Conservation (phyloP, 176 grass and related monocot genomes). For the Aegilops bicornis region DNA sequence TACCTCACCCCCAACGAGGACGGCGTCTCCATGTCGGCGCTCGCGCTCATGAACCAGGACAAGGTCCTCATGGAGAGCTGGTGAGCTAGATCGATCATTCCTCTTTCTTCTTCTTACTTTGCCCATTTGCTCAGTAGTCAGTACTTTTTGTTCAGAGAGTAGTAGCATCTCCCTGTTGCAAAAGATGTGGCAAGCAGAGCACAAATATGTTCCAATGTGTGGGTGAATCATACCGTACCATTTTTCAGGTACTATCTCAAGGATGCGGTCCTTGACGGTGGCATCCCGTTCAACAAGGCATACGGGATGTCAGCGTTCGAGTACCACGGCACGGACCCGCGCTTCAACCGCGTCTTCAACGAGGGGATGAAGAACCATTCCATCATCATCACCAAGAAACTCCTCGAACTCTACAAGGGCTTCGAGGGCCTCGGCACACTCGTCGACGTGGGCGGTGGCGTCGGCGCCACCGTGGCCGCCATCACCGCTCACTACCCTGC, state of each 20-base stretch:
- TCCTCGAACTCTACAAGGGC: constrained; percentile 68
- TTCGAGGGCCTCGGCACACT: constrained; percentile 60
- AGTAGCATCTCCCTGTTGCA: too few species aligned
- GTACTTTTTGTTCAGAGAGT: too few species aligned
- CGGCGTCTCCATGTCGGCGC: constrained; percentile 88
- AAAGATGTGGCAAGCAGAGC: too few species aligned
- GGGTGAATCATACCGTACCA: neutral
- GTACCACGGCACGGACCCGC: constrained; percentile 76
- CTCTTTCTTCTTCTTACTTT: neutral
- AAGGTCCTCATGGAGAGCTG: constrained; percentile 99
- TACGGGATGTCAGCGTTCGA: constrained; percentile 92
- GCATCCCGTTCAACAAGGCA: constrained; percentile 97
- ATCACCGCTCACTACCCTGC: too few species aligned
- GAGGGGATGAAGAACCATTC: constrained; percentile 95
- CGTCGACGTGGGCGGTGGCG: constrained; percentile 82
- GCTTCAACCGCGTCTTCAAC: constrained; percentile 96
- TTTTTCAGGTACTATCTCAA: constrained; percentile 72
- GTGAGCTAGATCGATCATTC: constrained; percentile 29
- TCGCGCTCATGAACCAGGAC: constrained; percentile 89
- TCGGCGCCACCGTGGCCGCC: too few species aligned
- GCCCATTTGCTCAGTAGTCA: neutral
- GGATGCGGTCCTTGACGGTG: constrained; percentile 78
- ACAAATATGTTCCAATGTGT: neutral
- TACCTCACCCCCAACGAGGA: constrained; percentile 87
- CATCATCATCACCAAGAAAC: constrained; percentile 85